Evolutionary conservation across 2,329 filamentous ascomycete species (phyloP).

Genomic region (Scorias spongiosa): DNA sequence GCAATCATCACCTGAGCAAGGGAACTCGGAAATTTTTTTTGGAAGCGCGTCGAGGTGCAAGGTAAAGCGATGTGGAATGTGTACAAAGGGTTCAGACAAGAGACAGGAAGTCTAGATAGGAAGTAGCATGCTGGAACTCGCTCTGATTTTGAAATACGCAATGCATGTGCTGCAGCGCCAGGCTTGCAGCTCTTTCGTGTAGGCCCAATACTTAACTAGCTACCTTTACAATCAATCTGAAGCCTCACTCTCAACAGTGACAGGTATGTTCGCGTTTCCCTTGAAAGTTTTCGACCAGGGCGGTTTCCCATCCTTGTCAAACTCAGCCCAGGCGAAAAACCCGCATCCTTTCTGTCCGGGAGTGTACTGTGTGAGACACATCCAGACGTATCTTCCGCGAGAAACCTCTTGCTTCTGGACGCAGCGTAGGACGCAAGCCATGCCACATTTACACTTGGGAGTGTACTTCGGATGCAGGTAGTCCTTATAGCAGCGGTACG

Average conservation of each 20-base stretch:
- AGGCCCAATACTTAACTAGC: too few species aligned
- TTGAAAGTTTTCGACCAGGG: conserved; percentile 35
- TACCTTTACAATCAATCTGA: too few species aligned
- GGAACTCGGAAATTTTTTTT: conserved; percentile 72
- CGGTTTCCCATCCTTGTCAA: conserved; percentile 75
- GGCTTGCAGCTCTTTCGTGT: too few species aligned
- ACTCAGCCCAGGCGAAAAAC: conserved; percentile 75
- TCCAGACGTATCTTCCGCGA: conserved; percentile 77
- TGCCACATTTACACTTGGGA: conserved; percentile 59
- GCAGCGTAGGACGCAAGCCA: conserved; percentile 56
- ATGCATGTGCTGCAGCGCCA: too few species aligned
- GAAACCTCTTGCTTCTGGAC: conserved; percentile 67
- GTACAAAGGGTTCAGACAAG: too few species aligned
- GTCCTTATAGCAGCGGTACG: conserved; percentile 73
- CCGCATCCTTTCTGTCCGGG: conserved; percentile 51
- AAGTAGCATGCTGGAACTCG: too few species aligned
- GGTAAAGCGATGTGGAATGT: too few species aligned
- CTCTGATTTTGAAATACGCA: too few species aligned
- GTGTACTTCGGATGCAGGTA: conserved; percentile 63
- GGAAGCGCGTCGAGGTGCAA: conserved; percentile 23
- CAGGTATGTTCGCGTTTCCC: conserved; percentile 17
- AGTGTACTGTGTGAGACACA: conserved; percentile 66
- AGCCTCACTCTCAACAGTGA: not conserved
- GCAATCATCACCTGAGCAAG: conserved; percentile 92
- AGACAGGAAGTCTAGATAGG: too few species aligned